These are phyloP conservation scores for Hypoxylon rickii DNA, from an alignment of 495 filamentous ascomycete species.

Conservation along the genomic window DNA sequence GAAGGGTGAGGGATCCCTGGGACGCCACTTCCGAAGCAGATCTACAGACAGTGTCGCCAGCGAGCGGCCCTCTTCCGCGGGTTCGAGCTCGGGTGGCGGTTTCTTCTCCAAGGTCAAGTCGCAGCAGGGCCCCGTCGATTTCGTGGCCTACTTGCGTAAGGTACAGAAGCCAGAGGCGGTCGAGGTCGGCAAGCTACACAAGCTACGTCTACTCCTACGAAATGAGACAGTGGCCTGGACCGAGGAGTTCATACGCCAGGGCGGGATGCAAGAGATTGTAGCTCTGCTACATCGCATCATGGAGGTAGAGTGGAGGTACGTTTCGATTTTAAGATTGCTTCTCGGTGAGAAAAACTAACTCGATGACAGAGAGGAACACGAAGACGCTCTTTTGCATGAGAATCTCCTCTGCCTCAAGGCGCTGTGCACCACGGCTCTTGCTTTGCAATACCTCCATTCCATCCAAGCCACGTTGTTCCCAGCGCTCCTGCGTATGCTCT, in stretches of 20 bases:
- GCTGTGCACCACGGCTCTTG: conserved; percentile 86
- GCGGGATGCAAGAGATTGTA: conserved; percentile 91
- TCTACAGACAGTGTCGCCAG: conserved; percentile 56
- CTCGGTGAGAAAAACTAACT: conserved; percentile 4
- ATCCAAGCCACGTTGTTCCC: conserved; percentile 86
- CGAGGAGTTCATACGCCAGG: conserved; percentile 82
- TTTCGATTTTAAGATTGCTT: conserved; percentile 1
- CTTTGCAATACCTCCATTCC: conserved; percentile 75
- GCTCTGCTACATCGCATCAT: conserved; percentile 85
- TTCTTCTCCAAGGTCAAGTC: conserved; percentile 58
- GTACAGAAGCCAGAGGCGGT: conserved; percentile 78
- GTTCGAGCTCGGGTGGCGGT: conserved; percentile 41
- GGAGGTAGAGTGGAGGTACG: conserved; percentile 94
- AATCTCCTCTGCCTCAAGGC: conserved; percentile 92
- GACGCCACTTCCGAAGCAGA: conserved; percentile 55
- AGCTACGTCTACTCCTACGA: conserved; percentile 83
- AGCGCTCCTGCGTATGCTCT: conserved; percentile 82
- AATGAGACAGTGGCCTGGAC: conserved; percentile 97
- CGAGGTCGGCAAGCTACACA: conserved; percentile 93
- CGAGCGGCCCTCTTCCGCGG: conserved; percentile 51
- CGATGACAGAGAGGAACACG: conserved; percentile 83
- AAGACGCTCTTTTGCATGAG: conserved; percentile 91
- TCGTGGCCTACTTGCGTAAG: conserved; percentile 77
- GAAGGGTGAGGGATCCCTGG: conserved; percentile 55
- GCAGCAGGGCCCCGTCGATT: conserved; percentile 71